phyloP scores from a whole-genome alignment of 2,329 filamentous ascomycete species.

The Raffaelea ambrosiae region DNA sequence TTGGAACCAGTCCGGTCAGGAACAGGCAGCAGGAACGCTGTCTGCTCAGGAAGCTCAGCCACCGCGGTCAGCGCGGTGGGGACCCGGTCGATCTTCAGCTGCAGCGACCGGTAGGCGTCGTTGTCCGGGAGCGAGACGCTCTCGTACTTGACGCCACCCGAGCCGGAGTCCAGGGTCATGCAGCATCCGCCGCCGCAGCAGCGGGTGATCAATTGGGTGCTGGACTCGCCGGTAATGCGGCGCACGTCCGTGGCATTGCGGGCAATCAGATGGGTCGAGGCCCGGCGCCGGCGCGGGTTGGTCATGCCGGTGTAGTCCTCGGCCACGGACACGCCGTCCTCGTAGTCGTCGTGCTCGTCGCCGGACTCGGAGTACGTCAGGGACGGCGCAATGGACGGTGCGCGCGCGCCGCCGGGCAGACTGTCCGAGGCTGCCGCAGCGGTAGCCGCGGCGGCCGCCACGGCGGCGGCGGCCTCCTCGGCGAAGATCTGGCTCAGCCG shows the following conservation, averaged over 20 bases:
- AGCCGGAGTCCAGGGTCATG: slow-evolving; percentile 37
- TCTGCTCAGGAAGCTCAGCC: slow-evolving; percentile 65
- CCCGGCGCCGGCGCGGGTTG: slow-evolving; percentile 44
- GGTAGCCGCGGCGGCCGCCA: slow-evolving; percentile 9
- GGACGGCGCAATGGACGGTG: slow-evolving; percentile 49
- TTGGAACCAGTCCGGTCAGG: slow-evolving; percentile 20
- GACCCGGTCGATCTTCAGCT: slow-evolving; percentile 67
- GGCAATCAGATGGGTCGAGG: slow-evolving; percentile 60
- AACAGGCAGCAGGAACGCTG: slow-evolving; percentile 58
- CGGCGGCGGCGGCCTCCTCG: slow-evolving; percentile 11
- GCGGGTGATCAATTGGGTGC: slow-evolving; percentile 50
- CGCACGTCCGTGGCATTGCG: slow-evolving; percentile 55
- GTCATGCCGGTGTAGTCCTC: slow-evolving; percentile 11
- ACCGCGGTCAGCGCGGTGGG: slow-evolving; percentile 65
- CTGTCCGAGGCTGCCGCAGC: slow-evolving; percentile 30
- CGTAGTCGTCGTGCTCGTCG: slow-evolving; percentile 46
- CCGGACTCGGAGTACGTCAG: slow-evolving; percentile 55
- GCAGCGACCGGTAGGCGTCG: slow-evolving; percentile 70
- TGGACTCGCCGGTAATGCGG: slow-evolving; percentile 56
- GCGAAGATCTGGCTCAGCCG: slow-evolving; percentile 13
- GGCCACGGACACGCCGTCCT: slow-evolving; percentile 28
- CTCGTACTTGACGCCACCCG: slow-evolving; percentile 42
- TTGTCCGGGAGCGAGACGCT: slow-evolving; percentile 61
- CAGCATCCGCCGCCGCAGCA: slow-evolving; percentile 60
- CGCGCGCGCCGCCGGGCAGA: slow-evolving; percentile 33